A percentile compares a stretch with the other conserved stretches of the same genome.
Conservation (phyloP, 2,329 filamentous ascomycete species). For the Colletotrichum sp. region DNA sequence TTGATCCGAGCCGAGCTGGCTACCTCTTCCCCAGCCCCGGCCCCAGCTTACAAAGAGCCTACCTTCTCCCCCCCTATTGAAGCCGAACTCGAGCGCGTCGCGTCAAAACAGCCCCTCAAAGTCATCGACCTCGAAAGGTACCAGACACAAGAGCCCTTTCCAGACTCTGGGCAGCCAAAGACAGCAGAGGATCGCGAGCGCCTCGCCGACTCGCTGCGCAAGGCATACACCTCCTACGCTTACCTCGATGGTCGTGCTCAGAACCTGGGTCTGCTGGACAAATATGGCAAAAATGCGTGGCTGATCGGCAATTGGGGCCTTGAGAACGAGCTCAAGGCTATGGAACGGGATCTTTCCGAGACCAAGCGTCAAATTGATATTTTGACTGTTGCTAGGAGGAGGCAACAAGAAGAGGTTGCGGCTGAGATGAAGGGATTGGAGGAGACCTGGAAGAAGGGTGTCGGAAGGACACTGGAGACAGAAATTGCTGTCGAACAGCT, state of each 20-base stretch:
- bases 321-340: constrained; percentile 70
- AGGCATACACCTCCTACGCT: constrained; percentile 53
- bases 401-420: constrained; percentile 71
- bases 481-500: constrained; percentile 83
- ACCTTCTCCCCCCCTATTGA: constrained; percentile 70
- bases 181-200: constrained; percentile 57
- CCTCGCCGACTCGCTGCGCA: constrained; percentile 66
- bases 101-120: constrained; percentile 54
- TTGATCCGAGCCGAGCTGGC: constrained; percentile 73
- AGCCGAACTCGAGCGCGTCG: constrained; percentile 72
- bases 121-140: constrained; percentile 83
- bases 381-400: constrained; percentile 73
- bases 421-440: constrained; percentile 79
- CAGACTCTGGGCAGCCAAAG: constrained; percentile 23
- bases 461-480: constrained; percentile 83
- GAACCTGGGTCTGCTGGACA: constrained; percentile 76
- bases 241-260: constrained; percentile 57
- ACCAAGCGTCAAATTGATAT: constrained; percentile 73
- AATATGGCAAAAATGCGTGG: constrained; percentile 90
- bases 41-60: constrained; percentile 59
- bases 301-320: constrained; percentile 82
- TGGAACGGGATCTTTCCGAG: constrained; percentile 78
- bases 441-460: constrained; percentile 78
- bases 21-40: constrained; percentile 44
- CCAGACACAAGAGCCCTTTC: constrained; percentile 68